phyloP scores from a whole-genome alignment of 768 basidiomycete genomes.

The Hydnomerulius pinastri region DNA sequence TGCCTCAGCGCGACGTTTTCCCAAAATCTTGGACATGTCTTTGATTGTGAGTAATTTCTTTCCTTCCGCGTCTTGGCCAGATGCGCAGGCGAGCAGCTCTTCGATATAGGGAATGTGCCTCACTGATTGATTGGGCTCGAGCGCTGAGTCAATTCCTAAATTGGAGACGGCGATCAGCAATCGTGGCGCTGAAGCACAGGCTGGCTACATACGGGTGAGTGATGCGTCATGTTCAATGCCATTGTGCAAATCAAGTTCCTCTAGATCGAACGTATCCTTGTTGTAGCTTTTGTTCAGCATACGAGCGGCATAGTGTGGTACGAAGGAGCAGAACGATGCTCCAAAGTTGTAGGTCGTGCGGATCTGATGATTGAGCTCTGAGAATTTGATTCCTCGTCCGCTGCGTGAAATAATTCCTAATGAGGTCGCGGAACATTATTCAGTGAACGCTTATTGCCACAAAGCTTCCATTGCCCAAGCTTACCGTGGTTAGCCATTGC shows the following conservation, averaged over 20 bases:
- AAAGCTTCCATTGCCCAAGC: background rate
- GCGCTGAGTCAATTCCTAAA: conserved; percentile 55
- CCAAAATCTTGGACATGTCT: conserved; percentile 59
- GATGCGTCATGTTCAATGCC: conserved; percentile 45
- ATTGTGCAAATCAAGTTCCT: conserved; percentile 72
- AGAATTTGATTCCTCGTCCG: conserved; percentile 72
- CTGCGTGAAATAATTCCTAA: conserved; percentile 52
- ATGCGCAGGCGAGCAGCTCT: conserved; percentile 60
- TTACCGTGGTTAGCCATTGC: conserved; percentile 86
- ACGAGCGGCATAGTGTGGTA: conserved; percentile 59
- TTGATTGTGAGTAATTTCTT: conserved; percentile 48
- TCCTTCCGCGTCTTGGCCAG: conserved; percentile 55
- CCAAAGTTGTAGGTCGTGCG: conserved; percentile 69
- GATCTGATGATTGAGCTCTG: conserved; percentile 42
- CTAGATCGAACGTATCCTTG: conserved; percentile 61
- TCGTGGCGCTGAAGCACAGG: background rate
- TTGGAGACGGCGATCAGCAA: background rate
- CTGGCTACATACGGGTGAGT: conserved; percentile 30
- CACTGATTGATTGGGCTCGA: conserved; percentile 51
- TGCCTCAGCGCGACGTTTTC: conserved; percentile 65
- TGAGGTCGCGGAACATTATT: background rate
- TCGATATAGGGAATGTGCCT: conserved; percentile 53
- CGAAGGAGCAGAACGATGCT: conserved; percentile 65
- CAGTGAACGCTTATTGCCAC: background rate
- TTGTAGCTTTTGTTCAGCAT: conserved; percentile 58